Conservation (phyloP, 2,329 filamentous ascomycete genomes). For the Aspergillus sp. region DNA sequence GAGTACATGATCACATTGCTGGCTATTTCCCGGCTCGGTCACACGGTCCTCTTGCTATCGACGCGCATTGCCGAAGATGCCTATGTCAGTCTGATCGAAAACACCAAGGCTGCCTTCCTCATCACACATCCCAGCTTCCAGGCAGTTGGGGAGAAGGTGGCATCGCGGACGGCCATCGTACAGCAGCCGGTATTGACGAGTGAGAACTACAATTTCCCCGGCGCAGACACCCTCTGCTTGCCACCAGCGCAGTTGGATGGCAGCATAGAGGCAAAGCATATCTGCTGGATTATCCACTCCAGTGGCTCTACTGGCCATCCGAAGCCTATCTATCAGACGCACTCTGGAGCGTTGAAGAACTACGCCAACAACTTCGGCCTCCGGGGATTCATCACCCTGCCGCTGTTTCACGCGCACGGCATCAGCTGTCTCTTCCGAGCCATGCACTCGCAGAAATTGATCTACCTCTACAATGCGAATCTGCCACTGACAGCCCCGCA, state of each 20-base stretch:
- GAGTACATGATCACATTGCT: slow-evolving; percentile 27
- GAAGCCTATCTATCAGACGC: slow-evolving; percentile 62
- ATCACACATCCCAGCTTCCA: slow-evolving; percentile 22
- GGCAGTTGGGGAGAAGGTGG: slow-evolving; percentile 24
- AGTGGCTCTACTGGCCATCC: slow-evolving; percentile 63
- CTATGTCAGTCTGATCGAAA: slow-evolving; percentile 23
- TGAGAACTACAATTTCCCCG: slow-evolving; percentile 6
- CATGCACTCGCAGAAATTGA: slow-evolving; percentile 52
- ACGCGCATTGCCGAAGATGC: slow-evolving; percentile 26
- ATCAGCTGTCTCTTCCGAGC: slow-evolving; percentile 58
- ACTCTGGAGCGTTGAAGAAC: slow-evolving; percentile 53
- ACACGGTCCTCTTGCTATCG: slow-evolving; percentile 28
- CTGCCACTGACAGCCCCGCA: slow-evolving; percentile 55
- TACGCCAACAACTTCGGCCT: slow-evolving; percentile 49
- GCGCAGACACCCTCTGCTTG: neutral
- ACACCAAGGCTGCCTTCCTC: slow-evolving; percentile 23
- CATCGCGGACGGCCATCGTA: slow-evolving; percentile 20
- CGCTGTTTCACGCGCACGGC: slow-evolving; percentile 62
- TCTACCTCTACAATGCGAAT: slow-evolving; percentile 57
- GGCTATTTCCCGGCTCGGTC: slow-evolving; percentile 24
- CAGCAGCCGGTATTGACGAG: slow-evolving; percentile 18
- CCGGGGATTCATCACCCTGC: slow-evolving; percentile 56
- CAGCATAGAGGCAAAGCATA: slow-evolving; percentile 32
- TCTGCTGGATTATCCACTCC: slow-evolving; percentile 51
- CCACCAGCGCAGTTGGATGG: slow-evolving; percentile 23